phyloP scores from a whole-genome alignment of 257 asterid genomes.

The Haberlea rhodopensis region DNA sequence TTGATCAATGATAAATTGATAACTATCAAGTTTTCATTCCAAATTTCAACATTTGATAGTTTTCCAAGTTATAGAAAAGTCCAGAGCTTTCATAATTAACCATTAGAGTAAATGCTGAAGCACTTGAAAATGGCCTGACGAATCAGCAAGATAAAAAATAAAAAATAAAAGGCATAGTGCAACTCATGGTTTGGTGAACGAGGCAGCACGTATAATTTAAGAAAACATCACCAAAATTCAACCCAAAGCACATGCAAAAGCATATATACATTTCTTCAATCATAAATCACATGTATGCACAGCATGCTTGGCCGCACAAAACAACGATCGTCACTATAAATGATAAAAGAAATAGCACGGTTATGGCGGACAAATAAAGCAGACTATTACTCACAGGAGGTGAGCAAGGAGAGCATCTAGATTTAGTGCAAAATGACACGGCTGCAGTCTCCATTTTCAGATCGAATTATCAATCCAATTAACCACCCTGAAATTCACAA shows the following conservation, averaged over 20 bases:
- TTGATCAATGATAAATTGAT: too few relatives aligned
- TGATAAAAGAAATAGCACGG: not conserved
- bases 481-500: not conserved
- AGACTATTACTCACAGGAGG: not conserved
- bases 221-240: slow-evolving; percentile 6
- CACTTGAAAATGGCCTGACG: too few relatives aligned
- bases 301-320: too few relatives aligned
- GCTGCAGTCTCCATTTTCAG: not conserved
- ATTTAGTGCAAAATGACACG: not conserved
- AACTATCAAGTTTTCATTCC: too few relatives aligned
- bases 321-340: too few relatives aligned
- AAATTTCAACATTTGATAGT: too few relatives aligned
- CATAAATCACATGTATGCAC: not conserved
- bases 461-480: not conserved
- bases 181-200: too few relatives aligned
- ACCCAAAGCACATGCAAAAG: slow-evolving; percentile 11
- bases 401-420: not conserved
- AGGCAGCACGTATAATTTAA: not conserved
- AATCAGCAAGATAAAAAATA: too few relatives aligned
- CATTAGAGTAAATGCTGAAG: too few relatives aligned
- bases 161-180: too few relatives aligned
- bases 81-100: too few relatives aligned
- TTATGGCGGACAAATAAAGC: not conserved
- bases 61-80: too few relatives aligned
- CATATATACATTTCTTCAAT: not conserved